Evolutionary conservation across 2,329 filamentous ascomycete genomes (phyloP).

Genomic region (Calonectria hawksworthii): DNA sequence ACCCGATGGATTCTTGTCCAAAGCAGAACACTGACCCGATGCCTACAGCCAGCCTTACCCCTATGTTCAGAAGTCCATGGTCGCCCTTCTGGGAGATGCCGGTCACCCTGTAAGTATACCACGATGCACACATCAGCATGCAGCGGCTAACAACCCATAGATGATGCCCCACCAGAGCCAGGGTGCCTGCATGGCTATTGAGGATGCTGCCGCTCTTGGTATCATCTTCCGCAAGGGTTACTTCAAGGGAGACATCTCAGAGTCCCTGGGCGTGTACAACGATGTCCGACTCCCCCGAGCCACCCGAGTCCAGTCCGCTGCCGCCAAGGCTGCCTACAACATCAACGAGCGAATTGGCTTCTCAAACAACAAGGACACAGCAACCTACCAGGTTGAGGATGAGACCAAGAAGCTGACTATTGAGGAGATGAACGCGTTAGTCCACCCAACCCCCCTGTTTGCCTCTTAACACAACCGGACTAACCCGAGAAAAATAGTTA

Average conservation of each 20-base stretch:
- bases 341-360: conserved; percentile 77
- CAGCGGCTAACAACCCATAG: conserved; percentile 36
- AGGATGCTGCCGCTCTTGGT: conserved; percentile 74
- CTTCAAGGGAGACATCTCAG: conserved; percentile 62
- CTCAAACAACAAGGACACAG: conserved; percentile 69
- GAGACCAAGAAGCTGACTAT: conserved; percentile 74
- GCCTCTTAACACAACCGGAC: background rate
- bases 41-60: conserved; percentile 65
- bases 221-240: conserved; percentile 68
- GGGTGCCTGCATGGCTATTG: conserved; percentile 78
- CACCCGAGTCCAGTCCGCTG: conserved; percentile 69
- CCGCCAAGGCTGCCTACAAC: conserved; percentile 71
- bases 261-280: conserved; percentile 65
- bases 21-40: background rate
- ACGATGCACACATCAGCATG: background rate
- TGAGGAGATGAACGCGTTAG: conserved; percentile 77
- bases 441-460: conserved; percentile 22
- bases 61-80: conserved; percentile 64
- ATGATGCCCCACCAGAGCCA: conserved; percentile 81
- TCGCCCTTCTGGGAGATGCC: conserved; percentile 75
- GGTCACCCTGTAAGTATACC: conserved; percentile 68
- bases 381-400: conserved; percentile 73
- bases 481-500: conserved; percentile 54
- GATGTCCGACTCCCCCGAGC: conserved; percentile 67
- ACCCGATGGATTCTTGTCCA: too few species aligned